Evolutionary conservation across 2,329 filamentous ascomycete species (phyloP), one percentile per base, ranked within the genome.

Genomic region (Sphaerulina populicola): DNA sequence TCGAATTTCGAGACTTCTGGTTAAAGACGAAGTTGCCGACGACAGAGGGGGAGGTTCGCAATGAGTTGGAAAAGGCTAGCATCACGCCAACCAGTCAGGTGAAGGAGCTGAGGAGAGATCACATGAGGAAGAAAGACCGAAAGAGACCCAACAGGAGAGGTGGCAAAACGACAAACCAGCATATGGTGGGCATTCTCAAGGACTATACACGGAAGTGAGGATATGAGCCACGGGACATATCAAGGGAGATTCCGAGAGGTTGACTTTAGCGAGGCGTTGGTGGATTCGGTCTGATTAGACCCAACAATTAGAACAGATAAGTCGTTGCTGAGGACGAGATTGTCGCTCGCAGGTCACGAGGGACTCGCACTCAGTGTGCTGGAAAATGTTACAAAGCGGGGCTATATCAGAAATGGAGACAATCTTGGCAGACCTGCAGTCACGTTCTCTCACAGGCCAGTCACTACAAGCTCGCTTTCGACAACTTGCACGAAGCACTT

Each of bases 41-140:
- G 5, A 71, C 81, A 47, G 71, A 83, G 43, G 85, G 86, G 52
- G 85, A 88, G 61, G 82, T 93, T 67, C 85, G 88, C 49, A 80
- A 81, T 58, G 86, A 86, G 66, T 77, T 95, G 49, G 76, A 85
- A 57, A 82, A 80, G 55, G 86, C 86, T 2, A 86, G 88, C 1
- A 80, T 94, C 70, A 90, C 87, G 62, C 88, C 89, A 0, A 88
- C 88, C 35, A 91, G 84, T 69, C 86, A 89, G 59, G 85, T 89
- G 60, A 86, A 86, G 53, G 78, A 79, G 47, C 68, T 79, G 49
- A 64, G 65, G 47, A 81, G 80, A 62, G 71, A 74, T 46, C n/a
- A 60, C 30, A 54, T 55, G 23, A 47, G 35, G 15, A 59, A 79
- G 60, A 81, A 82, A 60, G 86, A 87, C 72, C 83, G 85, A 72